These are phyloP conservation scores for Carex scoparia DNA, from an alignment of 176 grass and related monocot species.

Conservation along the genomic window DNA sequence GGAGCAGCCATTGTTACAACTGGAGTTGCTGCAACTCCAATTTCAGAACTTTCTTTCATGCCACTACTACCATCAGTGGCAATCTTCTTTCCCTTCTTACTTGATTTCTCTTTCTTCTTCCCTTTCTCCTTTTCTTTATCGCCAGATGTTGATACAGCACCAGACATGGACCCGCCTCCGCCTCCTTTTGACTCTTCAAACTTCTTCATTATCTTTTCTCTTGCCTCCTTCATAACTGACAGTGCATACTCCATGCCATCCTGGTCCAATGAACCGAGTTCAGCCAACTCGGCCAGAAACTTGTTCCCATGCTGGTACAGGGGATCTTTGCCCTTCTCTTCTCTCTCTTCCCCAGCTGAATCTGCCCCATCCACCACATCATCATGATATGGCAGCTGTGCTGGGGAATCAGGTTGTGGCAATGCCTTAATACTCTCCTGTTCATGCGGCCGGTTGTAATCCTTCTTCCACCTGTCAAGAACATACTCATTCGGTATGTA, in stretches of 20 bases:
- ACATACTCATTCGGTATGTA: slow-evolving; percentile 85
- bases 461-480: slow-evolving; percentile 84
- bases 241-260: slow-evolving; percentile 79
- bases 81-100: slow-evolving; percentile 26
- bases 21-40: slow-evolving; percentile 25
- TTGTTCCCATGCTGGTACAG: slow-evolving; percentile 71
- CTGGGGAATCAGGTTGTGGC: slow-evolving; percentile 19
- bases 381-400: slow-evolving; percentile 11
- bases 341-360: slow-evolving; percentile 30
- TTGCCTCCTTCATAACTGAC: slow-evolving; percentile 80
- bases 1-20: slow-evolving; percentile 26
- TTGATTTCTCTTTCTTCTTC: slow-evolving; percentile 12
- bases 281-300: slow-evolving; percentile 79
- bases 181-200: slow-evolving; percentile 70
- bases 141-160: slow-evolving; percentile 34
- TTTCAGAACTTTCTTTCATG: slow-evolving; percentile 20
- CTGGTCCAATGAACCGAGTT: slow-evolving; percentile 72
- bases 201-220: slow-evolving; percentile 67
- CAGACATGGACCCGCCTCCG: slow-evolving; percentile 25
- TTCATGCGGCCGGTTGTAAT: slow-evolving; percentile 77
- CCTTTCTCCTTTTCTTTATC: slow-evolving; percentile 30
- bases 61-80: slow-evolving; percentile 27
- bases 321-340: slow-evolving; percentile 55
- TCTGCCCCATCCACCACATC: slow-evolving; percentile 13
- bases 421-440: slow-evolving; percentile 32